A percentile compares a stretch with the other conserved stretches of the same genome.
These are phyloP conservation scores for Nitzschia palea DNA, from an alignment of 108 stramenopile genomes.

Conservation along the genomic window DNA sequence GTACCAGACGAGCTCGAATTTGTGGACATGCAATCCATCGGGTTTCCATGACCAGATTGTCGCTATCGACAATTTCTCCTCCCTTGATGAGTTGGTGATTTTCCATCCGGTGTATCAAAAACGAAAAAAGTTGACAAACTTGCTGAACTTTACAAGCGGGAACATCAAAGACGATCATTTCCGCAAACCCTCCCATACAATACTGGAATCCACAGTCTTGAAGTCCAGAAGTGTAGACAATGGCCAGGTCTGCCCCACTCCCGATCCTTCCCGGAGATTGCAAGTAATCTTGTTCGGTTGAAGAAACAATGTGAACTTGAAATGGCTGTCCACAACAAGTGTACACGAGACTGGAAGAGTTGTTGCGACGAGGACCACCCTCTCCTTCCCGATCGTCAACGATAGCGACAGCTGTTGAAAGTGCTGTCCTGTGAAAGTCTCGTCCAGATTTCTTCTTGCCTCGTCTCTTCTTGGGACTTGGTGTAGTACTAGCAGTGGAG, in stretches of 20 bases:
- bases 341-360: background rate
- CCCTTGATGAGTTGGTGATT: background rate
- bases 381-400: background rate
- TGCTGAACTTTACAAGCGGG: conserved; percentile 4
- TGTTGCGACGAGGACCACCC: background rate
- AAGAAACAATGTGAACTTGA: background rate
- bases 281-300: background rate
- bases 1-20: background rate
- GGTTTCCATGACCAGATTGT: conserved; percentile 1
- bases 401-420: background rate
- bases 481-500: background rate
- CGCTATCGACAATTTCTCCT: background rate
- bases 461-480: background rate
- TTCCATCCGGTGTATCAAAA: background rate
- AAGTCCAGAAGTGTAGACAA: background rate
- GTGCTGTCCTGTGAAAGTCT: background rate
- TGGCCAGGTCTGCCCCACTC: background rate
- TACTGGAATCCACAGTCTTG: background rate
- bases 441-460: background rate
- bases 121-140: background rate
- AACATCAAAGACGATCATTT: conserved; percentile 14
- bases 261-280: background rate
- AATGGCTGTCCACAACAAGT: background rate
- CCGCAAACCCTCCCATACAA: conserved; percentile 2
- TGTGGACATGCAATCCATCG: background rate